Conservation (phyloP, 306 rosid species). For the Cucurbita pepo region DNA sequence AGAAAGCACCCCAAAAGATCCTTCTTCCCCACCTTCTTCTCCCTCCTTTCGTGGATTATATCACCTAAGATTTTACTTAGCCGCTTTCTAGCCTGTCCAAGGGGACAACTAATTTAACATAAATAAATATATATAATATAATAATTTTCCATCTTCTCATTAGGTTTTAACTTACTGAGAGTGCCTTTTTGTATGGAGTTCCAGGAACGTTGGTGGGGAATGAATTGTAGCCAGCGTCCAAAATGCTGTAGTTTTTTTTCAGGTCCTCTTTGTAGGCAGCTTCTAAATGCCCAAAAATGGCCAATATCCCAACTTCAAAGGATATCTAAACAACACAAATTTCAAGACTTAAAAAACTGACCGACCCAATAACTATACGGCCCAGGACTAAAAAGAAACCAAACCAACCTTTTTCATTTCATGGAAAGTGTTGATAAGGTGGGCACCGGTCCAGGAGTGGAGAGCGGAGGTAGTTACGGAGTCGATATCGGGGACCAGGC, state of each 20-base stretch:
- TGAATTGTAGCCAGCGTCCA: constrained; percentile 73
- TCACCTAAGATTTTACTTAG: constrained; percentile 37
- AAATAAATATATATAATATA: no score
- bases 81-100: constrained; percentile 51
- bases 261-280: constrained; percentile 37
- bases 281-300: constrained; percentile 56
- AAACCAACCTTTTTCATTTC: constrained; percentile 58
- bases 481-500: constrained; percentile 40
- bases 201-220: constrained; percentile 60
- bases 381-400: background rate
- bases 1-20: constrained; percentile 55
- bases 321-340: constrained; percentile 33
- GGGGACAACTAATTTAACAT: no score
- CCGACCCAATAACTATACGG: no score
- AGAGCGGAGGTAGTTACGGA: constrained; percentile 32
- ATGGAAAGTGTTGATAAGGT: constrained; percentile 41
- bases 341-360: background rate
- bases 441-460: constrained; percentile 29
- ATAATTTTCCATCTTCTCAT: background rate
- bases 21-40: constrained; percentile 32
- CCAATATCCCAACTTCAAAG: constrained; percentile 66
- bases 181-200: constrained; percentile 54
- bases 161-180: constrained; percentile 21
- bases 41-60: constrained; percentile 54
- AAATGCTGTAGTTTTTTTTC: constrained; percentile 40